phyloP scores from a whole-genome alignment of 768 basidiomycete species.

The Amanita molliuscula region DNA sequence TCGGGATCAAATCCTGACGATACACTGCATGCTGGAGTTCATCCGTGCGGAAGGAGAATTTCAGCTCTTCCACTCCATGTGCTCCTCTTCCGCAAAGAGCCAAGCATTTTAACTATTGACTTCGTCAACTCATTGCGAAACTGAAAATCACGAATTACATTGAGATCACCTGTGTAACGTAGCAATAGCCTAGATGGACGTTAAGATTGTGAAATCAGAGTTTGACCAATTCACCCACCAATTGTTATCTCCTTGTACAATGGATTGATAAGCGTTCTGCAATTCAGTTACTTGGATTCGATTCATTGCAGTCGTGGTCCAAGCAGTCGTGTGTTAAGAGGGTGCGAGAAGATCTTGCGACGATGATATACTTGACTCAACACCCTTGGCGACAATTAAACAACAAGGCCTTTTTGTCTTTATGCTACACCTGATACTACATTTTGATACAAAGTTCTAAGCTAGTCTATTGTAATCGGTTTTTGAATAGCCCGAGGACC shows the following conservation, averaged over 20 bases:
- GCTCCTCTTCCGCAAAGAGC: neutral
- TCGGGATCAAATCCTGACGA: neutral
- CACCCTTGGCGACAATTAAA: no score
- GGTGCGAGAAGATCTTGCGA: neutral
- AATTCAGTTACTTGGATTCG: neutral
- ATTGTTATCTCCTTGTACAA: neutral
- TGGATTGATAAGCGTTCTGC: constrained; percentile 1
- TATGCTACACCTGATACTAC: no score
- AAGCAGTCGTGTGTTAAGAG: neutral
- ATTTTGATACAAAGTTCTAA: no score
- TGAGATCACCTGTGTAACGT: neutral
- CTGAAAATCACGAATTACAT: neutral
- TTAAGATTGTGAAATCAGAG: neutral
- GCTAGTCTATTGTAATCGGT: no score
- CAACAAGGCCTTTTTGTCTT: no score
- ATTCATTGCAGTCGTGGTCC: neutral
- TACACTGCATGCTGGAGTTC: constrained; percentile 4
- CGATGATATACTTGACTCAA: no score
- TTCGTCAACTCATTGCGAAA: neutral
- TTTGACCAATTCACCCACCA: neutral
- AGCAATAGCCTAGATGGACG: neutral
- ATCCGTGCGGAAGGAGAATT: neutral
- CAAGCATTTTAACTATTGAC: neutral
- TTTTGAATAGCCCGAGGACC: no score
- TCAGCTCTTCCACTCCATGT: constrained; percentile 3